These are phyloP conservation scores for Dryadomyces quercivorus DNA, from an alignment of 2,329 filamentous ascomycete species.

Conservation along the genomic window DNA sequence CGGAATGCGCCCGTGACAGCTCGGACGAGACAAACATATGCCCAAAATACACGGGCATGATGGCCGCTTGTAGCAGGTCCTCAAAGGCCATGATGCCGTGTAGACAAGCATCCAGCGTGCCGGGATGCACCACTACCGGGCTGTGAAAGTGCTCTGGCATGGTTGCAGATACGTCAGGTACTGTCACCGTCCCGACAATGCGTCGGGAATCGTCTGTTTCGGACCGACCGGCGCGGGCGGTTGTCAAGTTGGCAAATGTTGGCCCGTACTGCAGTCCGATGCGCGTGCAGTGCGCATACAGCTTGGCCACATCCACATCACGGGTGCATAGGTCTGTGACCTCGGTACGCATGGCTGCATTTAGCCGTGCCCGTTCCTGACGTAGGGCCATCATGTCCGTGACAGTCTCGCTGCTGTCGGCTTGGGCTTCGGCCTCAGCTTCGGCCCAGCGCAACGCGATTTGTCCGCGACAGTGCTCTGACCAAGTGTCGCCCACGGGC, in stretches of 20 bases:
- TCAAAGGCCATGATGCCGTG: conserved; percentile 13
- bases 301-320: conserved; percentile 6
- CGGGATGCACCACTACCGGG: conserved; percentile 12
- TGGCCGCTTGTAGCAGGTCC: conserved; percentile 10
- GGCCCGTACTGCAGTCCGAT: conserved; percentile 15
- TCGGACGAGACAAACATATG: conserved; percentile 7
- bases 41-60: conserved; percentile 13
- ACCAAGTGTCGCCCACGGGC: conserved; percentile 9
- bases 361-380: not conserved
- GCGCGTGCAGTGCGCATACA: conserved; percentile 11
- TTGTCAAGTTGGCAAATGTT: conserved; percentile 12
- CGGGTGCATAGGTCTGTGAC: conserved; percentile 2
- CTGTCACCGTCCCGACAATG: conserved; percentile 7
- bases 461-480: conserved; percentile 16
- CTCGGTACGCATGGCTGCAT: not conserved
- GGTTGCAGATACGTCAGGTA: conserved; percentile 10
- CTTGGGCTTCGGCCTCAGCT: not conserved
- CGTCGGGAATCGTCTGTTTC: not conserved
- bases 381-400: conserved; percentile 4
- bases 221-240: conserved; percentile 4
- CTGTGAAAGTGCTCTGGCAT: conserved; percentile 11
- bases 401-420: not conserved
- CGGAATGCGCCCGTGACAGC: conserved; percentile 2
- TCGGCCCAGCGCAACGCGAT: conserved; percentile 8
- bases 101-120: conserved; percentile 13